Evolutionary conservation across 305 asterid species (phyloP).

Genomic region (Solanum hybrid): DNA sequence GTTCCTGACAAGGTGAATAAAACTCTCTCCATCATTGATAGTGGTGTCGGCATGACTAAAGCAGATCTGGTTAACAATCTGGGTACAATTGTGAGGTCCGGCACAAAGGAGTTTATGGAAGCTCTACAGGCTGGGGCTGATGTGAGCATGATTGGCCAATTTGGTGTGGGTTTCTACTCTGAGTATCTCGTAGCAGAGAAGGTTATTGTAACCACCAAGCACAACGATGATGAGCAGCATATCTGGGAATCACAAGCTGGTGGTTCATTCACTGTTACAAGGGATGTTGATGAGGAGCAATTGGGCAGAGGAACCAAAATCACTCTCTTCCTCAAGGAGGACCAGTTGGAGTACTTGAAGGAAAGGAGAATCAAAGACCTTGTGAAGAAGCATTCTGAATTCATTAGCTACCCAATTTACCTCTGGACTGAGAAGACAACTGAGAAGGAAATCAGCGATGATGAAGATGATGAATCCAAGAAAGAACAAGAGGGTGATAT

Average conservation of each 20-base stretch:
- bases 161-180: slow-evolving; percentile 51
- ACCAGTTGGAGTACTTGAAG: slow-evolving; percentile 13
- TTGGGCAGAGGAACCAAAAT: slow-evolving; percentile 54
- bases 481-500: slow-evolving; percentile 7
- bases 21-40: slow-evolving; percentile 44
- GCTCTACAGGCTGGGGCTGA: slow-evolving; percentile 57
- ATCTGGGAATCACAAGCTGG: slow-evolving; percentile 54
- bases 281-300: slow-evolving; percentile 34
- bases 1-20: slow-evolving; percentile 43
- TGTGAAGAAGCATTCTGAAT: neutral
- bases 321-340: slow-evolving; percentile 46
- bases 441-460: neutral
- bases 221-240: slow-evolving; percentile 55
- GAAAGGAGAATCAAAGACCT: neutral
- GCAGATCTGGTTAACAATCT: slow-evolving; percentile 54
- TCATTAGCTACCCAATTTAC: neutral
- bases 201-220: slow-evolving; percentile 45
- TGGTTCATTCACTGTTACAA: slow-evolving; percentile 40
- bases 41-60: slow-evolving; percentile 61
- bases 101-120: slow-evolving; percentile 58
- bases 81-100: slow-evolving; percentile 58
- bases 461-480: neutral
- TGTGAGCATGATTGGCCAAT: slow-evolving; percentile 55
- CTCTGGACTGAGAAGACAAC: neutral
- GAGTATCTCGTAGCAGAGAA: slow-evolving; percentile 47